A percentile compares a stretch with the other conserved stretches of the same genome.
These are phyloP conservation scores for Hortaea werneckii DNA, from an alignment of 2,329 filamentous ascomycete genomes.

Conservation along the genomic window DNA sequence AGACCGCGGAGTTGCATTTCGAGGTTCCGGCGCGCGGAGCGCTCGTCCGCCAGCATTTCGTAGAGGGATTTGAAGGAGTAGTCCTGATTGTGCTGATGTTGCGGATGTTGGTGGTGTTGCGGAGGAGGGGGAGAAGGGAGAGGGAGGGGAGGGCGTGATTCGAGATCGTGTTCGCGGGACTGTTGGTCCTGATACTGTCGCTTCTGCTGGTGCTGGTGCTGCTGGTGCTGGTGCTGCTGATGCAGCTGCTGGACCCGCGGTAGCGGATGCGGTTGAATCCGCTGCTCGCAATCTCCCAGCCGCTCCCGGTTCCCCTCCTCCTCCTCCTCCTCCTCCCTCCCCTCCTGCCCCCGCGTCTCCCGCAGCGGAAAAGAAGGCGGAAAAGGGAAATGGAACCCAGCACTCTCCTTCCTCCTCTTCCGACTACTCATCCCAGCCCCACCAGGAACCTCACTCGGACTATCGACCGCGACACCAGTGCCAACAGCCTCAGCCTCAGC, in stretches of 20 bases:
- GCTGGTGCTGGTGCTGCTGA: too few species aligned
- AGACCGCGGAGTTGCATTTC: constrained; percentile 22
- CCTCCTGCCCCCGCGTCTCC: too few species aligned
- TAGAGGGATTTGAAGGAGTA: constrained; percentile 27
- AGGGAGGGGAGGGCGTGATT: neutral
- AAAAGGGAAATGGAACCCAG: too few species aligned
- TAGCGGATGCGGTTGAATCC: constrained; percentile 13
- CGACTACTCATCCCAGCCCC: too few species aligned
- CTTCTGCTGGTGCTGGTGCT: too few species aligned
- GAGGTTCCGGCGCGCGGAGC: constrained; percentile 25
- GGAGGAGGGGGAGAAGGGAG: neutral
- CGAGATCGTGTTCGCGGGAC: neutral
- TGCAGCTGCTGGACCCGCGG: neutral
- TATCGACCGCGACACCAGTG: neutral
- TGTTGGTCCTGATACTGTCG: too few species aligned
- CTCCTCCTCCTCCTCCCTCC: too few species aligned
- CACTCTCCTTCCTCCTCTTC: too few species aligned
- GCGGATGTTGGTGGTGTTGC: neutral
- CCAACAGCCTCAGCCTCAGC: too few species aligned
- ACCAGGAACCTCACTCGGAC: too few species aligned
- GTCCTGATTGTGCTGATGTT: constrained; percentile 9
- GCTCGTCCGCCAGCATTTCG: constrained; percentile 28
- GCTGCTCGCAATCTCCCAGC: too few species aligned
- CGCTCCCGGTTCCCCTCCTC: neutral
- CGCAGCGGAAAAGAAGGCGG: too few species aligned